phyloP scores from a whole-genome alignment of 805 yeast genomes.

The Pichia deserticola region DNA sequence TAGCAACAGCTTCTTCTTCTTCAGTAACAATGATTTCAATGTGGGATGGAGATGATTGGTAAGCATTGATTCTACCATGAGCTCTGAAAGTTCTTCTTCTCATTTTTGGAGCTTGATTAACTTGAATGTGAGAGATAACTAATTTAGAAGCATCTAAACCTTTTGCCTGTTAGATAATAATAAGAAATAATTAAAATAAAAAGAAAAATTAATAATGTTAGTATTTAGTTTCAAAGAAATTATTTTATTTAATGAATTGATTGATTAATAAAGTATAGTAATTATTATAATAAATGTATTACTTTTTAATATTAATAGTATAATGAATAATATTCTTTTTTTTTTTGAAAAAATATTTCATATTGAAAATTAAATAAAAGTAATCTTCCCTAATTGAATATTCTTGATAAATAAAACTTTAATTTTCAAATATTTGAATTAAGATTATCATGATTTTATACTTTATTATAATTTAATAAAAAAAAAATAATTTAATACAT shows the following conservation, averaged over 20 bases:
- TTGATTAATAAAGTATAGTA: no score
- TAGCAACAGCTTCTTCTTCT: conserved; percentile 87
- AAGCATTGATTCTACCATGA: conserved; percentile 99
- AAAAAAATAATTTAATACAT: conserved; percentile 23
- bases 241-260: no score
- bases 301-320: no score
- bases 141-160: conserved; percentile 95
- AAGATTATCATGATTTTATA: no score
- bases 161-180: conserved; percentile 49
- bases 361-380: no score
- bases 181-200: conserved; percentile 1
- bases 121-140: conserved; percentile 97
- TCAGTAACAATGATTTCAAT: conserved; percentile 95
- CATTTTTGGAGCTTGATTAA: conserved; percentile 99
- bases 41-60: conserved; percentile 98
- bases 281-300: no score
- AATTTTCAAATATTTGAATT: no score
- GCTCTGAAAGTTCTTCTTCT: conserved; percentile 99
- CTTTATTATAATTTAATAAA: not conserved
- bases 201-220: conserved; percentile 10
- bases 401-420: no score
- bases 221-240: conserved; percentile 6
- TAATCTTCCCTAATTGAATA: no score
- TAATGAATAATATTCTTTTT: no score
- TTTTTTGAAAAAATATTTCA: no score